Evolutionary conservation across 768 basidiomycete species (phyloP), one percentile per base, ranked within the genome.

Genomic region (Lanmaoa pseudosensibilis): DNA sequence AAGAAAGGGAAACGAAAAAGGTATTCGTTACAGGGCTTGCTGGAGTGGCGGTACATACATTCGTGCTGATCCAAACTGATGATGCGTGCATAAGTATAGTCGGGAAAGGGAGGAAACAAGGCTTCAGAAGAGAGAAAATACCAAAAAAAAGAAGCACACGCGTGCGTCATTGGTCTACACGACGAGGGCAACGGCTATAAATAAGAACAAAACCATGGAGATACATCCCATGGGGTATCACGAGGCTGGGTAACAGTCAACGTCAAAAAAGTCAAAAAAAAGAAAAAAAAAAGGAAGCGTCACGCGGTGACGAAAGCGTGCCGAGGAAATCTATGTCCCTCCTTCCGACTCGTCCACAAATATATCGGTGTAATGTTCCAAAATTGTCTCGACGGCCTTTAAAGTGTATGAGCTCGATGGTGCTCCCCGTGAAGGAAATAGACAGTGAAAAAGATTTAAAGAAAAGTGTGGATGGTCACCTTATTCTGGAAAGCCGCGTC

Each of bases 321-420:
- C 36, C 5, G 27, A 38, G 21, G 30, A 27, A 49, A 33, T 46
- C 54, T 70, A 73, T 51, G 64, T 25, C 41, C 50, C 69, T 64
- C 61, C 77, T 49, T 89, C 89, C 60, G 79, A 74, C 70, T 94
- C 95, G 64, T 96, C 95, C 60, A 98, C 89, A 73, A 98, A 98
- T 67, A 98, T 98, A 77, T 97, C 95, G 55, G 83, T 85, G 74
- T 94, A 98, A 69, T 95, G 94, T 65, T 88, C 86, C 62, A 98
- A 77, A 66, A 98, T 96, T 6, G 94, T 98, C 73, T 98, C 95
- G 62, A 98, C 85, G 32, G 94, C 94, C 92, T 96, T 36, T 23
- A 23, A 16, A 37, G 36, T 54, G 34, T 40, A 39, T 65, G 36
- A 73, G 55, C 50, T n/a, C 25, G 1, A 54, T 25, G 15, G 6